Evolutionary conservation across 2,329 filamentous ascomycete species (phyloP).

Genomic region (Trichoderma sp.): DNA sequence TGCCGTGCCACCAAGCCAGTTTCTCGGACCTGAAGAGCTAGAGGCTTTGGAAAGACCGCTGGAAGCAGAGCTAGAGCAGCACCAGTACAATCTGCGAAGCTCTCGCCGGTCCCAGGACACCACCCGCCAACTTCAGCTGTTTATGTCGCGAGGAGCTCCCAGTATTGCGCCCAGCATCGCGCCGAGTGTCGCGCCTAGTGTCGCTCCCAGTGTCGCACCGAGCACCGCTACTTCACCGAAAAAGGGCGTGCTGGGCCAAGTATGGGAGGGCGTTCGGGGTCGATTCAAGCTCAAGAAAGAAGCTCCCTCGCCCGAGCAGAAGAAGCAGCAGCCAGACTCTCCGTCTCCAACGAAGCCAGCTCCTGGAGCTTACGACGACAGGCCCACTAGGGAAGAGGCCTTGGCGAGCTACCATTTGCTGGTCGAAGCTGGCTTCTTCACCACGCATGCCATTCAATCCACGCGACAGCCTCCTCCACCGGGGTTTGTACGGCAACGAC

Average conservation of each 20-base stretch:
- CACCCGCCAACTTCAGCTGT: constrained; percentile 16
- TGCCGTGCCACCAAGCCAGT: constrained; percentile 66
- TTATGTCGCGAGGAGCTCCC: neutral
- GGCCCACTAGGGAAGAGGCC: constrained; percentile 48
- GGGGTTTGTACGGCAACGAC: neutral
- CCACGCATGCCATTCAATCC: constrained; percentile 56
- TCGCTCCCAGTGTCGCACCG: neutral
- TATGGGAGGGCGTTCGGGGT: constrained; percentile 41
- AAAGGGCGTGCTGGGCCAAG: constrained; percentile 36
- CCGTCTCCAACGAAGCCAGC: neutral
- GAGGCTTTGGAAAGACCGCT: constrained; percentile 33
- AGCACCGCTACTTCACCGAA: neutral
- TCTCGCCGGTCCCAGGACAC: constrained; percentile 9
- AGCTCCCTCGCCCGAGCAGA: constrained; percentile 26
- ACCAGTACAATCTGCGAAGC: neutral
- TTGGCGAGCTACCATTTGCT: constrained; percentile 56
- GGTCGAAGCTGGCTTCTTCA: constrained; percentile 58
- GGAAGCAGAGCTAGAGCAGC: constrained; percentile 14
- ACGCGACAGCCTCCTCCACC: constrained; percentile 44
- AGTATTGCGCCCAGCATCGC: neutral
- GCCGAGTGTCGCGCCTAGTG: constrained; percentile 2
- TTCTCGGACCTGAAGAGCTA: constrained; percentile 49
- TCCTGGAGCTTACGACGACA: constrained; percentile 23
- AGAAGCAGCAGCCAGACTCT: constrained; percentile 23
- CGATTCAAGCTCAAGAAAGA: constrained; percentile 33